These are phyloP conservation scores for Gentiana straminea DNA, from an alignment of 257 asterid species.

Conservation along the genomic window DNA sequence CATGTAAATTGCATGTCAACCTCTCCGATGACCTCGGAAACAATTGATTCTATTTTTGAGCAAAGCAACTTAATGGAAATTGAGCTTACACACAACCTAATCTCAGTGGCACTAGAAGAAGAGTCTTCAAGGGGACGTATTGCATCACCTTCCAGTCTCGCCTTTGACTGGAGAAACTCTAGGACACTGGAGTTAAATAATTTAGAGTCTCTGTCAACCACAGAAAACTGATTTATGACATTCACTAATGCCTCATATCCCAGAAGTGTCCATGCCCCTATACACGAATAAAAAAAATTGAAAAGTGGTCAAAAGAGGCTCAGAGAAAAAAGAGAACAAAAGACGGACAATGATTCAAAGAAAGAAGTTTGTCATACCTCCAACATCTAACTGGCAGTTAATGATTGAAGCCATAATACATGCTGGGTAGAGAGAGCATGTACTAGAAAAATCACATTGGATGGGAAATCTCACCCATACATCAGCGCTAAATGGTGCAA, in stretches of 20 bases:
- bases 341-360: neutral
- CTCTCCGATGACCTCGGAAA: constrained; percentile 56
- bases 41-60: constrained; percentile 30
- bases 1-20: constrained; percentile 54
- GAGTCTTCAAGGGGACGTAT: constrained; percentile 29
- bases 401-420: constrained; percentile 54
- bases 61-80: constrained; percentile 45
- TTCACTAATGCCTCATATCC: constrained; percentile 53
- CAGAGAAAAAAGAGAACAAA: constrained; percentile 5
- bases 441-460: constrained; percentile 25
- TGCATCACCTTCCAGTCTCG: constrained; percentile 24
- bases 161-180: constrained; percentile 44
- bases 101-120: constrained; percentile 28
- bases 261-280: constrained; percentile 47
- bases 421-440: constrained; percentile 31
- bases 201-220: constrained; percentile 40
- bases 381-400: constrained; percentile 49
- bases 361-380: constrained; percentile 35
- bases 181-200: constrained; percentile 39
- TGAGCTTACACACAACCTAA: constrained; percentile 47
- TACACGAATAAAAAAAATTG: constrained; percentile 7
- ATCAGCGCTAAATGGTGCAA: constrained; percentile 60
- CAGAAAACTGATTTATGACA: constrained; percentile 57
- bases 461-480: constrained; percentile 75
- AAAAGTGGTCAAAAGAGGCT: neutral